Evolutionary conservation across 2,329 filamentous ascomycete species (phyloP).

Genomic region (Fusarium circinatum): DNA sequence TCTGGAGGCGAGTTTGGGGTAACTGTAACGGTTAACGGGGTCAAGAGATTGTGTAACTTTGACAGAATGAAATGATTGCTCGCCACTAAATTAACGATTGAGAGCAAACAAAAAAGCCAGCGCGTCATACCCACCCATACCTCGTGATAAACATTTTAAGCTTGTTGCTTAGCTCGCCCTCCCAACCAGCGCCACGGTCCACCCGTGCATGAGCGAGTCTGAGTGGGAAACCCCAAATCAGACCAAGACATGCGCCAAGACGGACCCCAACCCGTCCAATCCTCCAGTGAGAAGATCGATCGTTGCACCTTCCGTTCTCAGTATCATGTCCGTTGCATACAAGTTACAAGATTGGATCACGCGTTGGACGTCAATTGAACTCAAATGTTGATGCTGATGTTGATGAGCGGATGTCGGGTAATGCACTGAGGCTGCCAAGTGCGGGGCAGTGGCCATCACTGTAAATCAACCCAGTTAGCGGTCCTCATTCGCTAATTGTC

Average conservation of each 20-base stretch:
- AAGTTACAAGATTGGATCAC: conserved; percentile 9
- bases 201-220: neutral
- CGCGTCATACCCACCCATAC: conserved; percentile 4
- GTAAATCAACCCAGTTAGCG: neutral
- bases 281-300: conserved; percentile 26
- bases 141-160: conserved; percentile 33
- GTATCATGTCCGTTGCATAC: conserved; percentile 25
- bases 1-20: conserved; percentile 19
- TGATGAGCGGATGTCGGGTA: conserved; percentile 27
- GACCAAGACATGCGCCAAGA: conserved; percentile 24
- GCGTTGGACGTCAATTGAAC: conserved; percentile 8
- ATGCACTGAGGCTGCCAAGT: conserved; percentile 19
- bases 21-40: neutral
- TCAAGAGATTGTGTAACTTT: neutral
- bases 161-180: conserved; percentile 20
- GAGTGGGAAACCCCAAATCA: neutral
- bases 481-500: neutral
- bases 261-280: conserved; percentile 3
- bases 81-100: neutral
- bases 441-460: conserved; percentile 19
- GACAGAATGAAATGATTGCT: neutral
- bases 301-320: conserved; percentile 37
- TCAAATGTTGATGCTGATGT: neutral
- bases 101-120: neutral
- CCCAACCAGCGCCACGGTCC: neutral